Evolutionary conservation across 345 rosid genomes (phyloP).

Genomic region (Luvunga scandens): DNA sequence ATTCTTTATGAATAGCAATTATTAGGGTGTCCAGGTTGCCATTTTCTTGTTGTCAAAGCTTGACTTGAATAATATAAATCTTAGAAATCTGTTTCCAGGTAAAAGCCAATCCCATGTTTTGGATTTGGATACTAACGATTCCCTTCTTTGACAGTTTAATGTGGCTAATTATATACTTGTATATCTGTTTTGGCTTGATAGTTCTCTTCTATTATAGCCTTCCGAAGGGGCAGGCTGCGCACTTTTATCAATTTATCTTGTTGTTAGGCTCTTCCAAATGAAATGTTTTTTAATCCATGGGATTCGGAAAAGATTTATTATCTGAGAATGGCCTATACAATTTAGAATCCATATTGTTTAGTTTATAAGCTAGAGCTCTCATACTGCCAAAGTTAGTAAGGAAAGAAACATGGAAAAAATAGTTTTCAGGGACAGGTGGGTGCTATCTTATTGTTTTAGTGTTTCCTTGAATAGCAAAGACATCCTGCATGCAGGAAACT

Average conservation of each 20-base stretch:
- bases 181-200: not conserved
- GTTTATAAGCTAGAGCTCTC: not conserved
- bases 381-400: not conserved
- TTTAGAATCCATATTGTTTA: not conserved
- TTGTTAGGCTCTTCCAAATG: not conserved
- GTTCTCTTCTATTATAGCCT: not conserved
- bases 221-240: too few relatives aligned
- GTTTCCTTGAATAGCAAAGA: not conserved
- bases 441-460: not conserved
- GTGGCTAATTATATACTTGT: not conserved
- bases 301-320: not conserved
- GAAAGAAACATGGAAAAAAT: not conserved
- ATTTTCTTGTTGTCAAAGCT: not conserved
- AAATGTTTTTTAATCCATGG: not conserved
- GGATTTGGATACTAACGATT: not conserved
- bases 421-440: not conserved
- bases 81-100: not conserved
- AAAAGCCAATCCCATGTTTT: not conserved
- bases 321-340: not conserved
- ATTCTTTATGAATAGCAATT: not conserved
- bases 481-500: not conserved
- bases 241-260: not conserved
- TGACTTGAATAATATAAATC: not conserved
- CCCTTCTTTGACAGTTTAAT: not conserved
- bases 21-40: not conserved